Evolutionary conservation across 768 basidiomycete species (phyloP).

Genomic region (Suillus cothurnatus): DNA sequence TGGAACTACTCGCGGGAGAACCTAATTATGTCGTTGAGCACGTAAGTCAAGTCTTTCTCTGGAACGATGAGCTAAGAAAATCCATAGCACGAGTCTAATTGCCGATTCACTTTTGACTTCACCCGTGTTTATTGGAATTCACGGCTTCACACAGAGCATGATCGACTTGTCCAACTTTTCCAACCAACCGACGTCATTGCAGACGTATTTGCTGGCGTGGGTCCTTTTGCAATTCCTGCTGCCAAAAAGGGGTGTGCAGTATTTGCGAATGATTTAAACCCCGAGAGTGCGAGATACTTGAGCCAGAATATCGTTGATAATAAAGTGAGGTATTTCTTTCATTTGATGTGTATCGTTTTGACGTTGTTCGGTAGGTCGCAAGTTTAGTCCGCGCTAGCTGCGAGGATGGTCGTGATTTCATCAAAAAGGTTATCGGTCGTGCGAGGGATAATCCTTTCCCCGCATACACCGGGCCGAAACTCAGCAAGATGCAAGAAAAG

Average conservation of each 20-base stretch:
- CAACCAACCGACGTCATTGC: conserved; percentile 76
- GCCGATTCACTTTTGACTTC: conserved; percentile 92
- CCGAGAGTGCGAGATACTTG: conserved; percentile 80
- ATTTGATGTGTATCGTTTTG: conserved; percentile 1
- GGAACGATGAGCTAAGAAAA: conserved; percentile 6
- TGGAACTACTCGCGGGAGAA: conserved; percentile 96
- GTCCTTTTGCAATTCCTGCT: conserved; percentile 93
- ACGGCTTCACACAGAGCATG: conserved; percentile 88
- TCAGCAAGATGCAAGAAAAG: conserved; percentile 39
- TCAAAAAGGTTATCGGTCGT: conserved; percentile 55
- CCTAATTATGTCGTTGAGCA: conserved; percentile 84
- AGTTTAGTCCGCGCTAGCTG: conserved; percentile 71
- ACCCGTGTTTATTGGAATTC: conserved; percentile 98
- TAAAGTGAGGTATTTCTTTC: conserved; percentile 50
- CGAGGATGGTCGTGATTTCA: conserved; percentile 88
- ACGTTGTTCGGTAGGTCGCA: conserved; percentile 48
- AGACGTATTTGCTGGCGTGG: conserved; percentile 97
- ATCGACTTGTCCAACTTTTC: conserved; percentile 78
- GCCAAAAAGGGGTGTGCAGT: conserved; percentile 91
- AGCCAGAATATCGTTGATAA: conserved; percentile 73
- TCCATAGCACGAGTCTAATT: conserved; percentile 77
- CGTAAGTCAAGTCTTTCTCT: conserved; percentile 41
- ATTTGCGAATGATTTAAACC: conserved; percentile 93
- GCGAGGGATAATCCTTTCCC: conserved; percentile 70
- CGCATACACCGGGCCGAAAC: conserved; percentile 48